Evolutionary conservation across 768 basidiomycete genomes (phyloP), one percentile per base, ranked within the genome.

Genomic region (Boletus pseudopeckii): DNA sequence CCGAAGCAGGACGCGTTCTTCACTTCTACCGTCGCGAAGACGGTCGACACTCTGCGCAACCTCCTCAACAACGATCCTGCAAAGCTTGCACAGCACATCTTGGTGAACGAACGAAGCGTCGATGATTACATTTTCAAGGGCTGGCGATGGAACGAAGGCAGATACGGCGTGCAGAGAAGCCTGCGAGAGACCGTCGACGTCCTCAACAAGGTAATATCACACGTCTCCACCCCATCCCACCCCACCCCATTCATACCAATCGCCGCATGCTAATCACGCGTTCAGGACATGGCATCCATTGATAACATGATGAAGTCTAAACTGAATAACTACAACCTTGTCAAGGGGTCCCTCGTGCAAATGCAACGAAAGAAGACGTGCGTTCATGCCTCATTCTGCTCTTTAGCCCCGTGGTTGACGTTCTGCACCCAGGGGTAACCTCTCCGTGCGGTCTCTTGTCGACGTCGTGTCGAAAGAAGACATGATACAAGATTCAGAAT

Each of bases 291-390:
- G 84, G 77, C 77, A 22, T 92, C 92, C 20, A 93, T 98, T 57
- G 97, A 99, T 71, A 90, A 89, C 65, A 85, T 90, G 37, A 90
- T 97, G 82, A 96, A 96, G 75, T 77, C 84, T 39, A 98, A 97
- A 72, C 74, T 93, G 38, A 90, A 86, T 62, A 87, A 84, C 66
- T 99, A 99, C 72, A 95, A 94, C 67, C 75, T 96, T 13, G 89
- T 92, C 45, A 99, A 99, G 71, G 96, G 96, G 0, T 86, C 90
- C 44, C 76, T 98, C 47, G 82, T 85, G 4, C 88, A 92, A 65
- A 85, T 98, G 80, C 92, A 96, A 67, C 85, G 97, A 61, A 98
- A 93, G 84, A 89, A 90, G 77, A 84, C 83, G 95, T 96, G 67
- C 52, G 80, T 72, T 48, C 56, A 44, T 17, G 42, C 24, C 37